Base-by-base conservation (phyloP, 2,329 filamentous ascomycete genomes). In the Hymenoscyphus repandus region DNA sequence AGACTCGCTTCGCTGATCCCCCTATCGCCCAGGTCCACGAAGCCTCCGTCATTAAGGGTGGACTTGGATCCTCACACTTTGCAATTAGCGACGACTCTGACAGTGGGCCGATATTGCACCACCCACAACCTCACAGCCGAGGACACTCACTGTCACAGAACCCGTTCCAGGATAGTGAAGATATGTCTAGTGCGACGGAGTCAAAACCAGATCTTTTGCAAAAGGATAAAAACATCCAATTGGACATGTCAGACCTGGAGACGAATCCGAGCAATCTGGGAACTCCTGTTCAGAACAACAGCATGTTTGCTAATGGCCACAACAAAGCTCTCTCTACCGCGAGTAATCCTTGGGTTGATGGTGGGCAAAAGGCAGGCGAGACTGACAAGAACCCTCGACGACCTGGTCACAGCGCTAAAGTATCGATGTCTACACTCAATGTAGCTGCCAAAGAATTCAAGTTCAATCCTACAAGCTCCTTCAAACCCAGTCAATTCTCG, bases 371-470 rank as follows among this genome's bases (percentile, higher is more conserved):
- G 61, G 69, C 22, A 66, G 67, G 40, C 69, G 68, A 58, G 62
- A 65, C 22, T 60, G 66, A 22, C 62, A 67, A 18, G 20, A 27
- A 27, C 22, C 40, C 30, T 64, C 70, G 30, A 70, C 71, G 69
- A 13, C 70, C 74, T 10, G 79, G 78, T 56, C 86, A 90, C 62
- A 77, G 74, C 15, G 85, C 83, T 64, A 88, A 86, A 61, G 74
- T 83, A 2, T 91, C 82, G 0, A 69, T 84, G 39, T 89, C 90
- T 1, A 91, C 85, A 59, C 78, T 97, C 60, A 97, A 97, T 62
- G 90, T 95, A 30, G 82, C 86, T 55, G 92, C 92, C 0, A 87
- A 90, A 42, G 89, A 93, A 63, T 96, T 96, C 74, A 89, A 85
- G 61, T 92, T 92, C 69, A 78, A 85, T 49, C 67, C 53, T 37